phyloP scores from a whole-genome alignment of 2,329 filamentous ascomycete genomes.

The Fusarium heterosporum region DNA sequence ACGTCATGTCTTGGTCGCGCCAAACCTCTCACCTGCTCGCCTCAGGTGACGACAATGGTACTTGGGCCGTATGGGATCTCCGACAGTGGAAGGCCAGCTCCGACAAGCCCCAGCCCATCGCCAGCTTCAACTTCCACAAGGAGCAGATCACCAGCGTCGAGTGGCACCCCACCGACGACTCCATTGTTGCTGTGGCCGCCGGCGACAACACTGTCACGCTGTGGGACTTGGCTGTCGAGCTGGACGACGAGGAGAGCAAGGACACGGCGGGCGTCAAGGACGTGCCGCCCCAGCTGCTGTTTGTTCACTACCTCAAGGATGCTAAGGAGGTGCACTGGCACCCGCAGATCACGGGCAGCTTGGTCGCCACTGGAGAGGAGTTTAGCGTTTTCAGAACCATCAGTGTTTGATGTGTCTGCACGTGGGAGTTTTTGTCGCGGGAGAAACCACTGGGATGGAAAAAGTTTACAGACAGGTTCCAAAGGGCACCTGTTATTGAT shows the following conservation, averaged over 20 bases:
- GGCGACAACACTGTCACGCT: conserved; percentile 94
- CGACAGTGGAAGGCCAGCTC: conserved; percentile 84
- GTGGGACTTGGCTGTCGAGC: conserved; percentile 96
- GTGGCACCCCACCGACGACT: conserved; percentile 98
- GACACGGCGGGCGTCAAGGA: conserved; percentile 89
- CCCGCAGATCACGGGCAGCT: conserved; percentile 88
- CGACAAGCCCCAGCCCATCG: conserved; percentile 81
- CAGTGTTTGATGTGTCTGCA: conserved; percentile 68
- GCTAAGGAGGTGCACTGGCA: conserved; percentile 99
- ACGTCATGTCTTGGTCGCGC: conserved; percentile 95
- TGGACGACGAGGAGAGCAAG: conserved; percentile 96
- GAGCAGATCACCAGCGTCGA: conserved; percentile 96
- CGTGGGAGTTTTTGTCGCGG: not conserved
- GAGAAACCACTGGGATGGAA: conserved; percentile 17
- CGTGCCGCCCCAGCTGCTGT: conserved; percentile 92
- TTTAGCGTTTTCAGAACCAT: conserved; percentile 91
- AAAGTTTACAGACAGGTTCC: conserved; percentile 30
- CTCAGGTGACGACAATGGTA: conserved; percentile 91
- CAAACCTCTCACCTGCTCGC: conserved; percentile 91
- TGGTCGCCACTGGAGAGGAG: conserved; percentile 90
- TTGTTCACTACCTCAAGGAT: conserved; percentile 95
- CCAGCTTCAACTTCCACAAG: conserved; percentile 93
- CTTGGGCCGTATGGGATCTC: conserved; percentile 96
- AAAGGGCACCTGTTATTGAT: conserved; percentile 36
- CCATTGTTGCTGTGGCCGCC: conserved; percentile 90